Conservation (phyloP, 257 asterid genomes). For the Vinca minor region DNA sequence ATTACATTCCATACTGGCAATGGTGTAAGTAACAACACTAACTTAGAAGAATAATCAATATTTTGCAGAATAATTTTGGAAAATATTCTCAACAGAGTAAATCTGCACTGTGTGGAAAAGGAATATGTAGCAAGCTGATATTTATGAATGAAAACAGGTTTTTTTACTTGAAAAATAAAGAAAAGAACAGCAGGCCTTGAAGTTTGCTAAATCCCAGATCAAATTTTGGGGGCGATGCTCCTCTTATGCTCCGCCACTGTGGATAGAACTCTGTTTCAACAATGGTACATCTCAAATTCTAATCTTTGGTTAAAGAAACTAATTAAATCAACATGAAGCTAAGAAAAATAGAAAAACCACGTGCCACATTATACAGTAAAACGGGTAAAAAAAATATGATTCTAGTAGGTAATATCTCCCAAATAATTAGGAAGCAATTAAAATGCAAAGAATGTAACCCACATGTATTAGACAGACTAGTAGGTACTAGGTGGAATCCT, state of each 20-base stretch:
- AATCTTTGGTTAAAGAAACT: neutral
- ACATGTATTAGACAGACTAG: neutral
- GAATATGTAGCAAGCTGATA: neutral
- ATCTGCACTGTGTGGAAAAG: neutral
- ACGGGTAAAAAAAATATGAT: neutral
- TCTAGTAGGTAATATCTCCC: neutral
- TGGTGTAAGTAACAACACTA: slow-evolving; percentile 13
- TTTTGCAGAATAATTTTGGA: slow-evolving; percentile 13
- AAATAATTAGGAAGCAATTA: neutral
- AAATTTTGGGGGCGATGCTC: slow-evolving; percentile 2
- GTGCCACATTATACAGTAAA: neutral
- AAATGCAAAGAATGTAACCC: neutral
- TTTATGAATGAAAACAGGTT: neutral
- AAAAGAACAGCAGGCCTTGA: neutral
- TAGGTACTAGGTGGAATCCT: neutral
- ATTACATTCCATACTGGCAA: slow-evolving; percentile 18
- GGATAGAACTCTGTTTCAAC: neutral
- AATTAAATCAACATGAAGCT: neutral
- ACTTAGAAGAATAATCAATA: slow-evolving; percentile 9
- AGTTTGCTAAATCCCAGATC: neutral
- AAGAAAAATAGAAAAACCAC: neutral
- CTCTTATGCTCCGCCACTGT: slow-evolving; percentile 1
- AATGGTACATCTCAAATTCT: neutral
- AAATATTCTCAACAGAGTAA: neutral
- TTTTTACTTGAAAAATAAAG: neutral